These are phyloP conservation scores for Colletotrichum endophyticum DNA, from an alignment of 2,329 filamentous ascomycete genomes.

Conservation along the genomic window DNA sequence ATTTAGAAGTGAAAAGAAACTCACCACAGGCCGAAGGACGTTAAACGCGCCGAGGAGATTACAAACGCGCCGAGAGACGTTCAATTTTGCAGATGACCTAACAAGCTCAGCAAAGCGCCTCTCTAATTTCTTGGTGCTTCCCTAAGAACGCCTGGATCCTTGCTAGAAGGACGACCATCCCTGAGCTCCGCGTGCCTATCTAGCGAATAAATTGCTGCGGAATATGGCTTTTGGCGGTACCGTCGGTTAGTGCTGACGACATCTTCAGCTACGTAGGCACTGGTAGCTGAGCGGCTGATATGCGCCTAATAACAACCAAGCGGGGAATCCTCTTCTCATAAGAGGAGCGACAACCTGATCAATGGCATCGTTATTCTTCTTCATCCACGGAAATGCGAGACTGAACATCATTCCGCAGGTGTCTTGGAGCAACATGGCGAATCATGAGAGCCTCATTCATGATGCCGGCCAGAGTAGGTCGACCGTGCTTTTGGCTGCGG, in stretches of 20 bases:
- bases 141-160: background rate
- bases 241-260: background rate
- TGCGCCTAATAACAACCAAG: background rate
- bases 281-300: background rate
- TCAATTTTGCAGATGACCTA: background rate
- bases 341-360: background rate
- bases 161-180: background rate
- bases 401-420: background rate
- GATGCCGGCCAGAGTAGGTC: background rate
- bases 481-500: background rate
- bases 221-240: background rate
- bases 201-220: background rate
- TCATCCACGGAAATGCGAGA: background rate
- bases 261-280: background rate
- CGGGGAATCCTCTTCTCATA: background rate
- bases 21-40: background rate
- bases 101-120: background rate
- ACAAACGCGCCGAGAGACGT: background rate
- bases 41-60: background rate
- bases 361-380: background rate
- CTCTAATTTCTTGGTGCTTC: background rate
- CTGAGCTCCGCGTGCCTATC: background rate
- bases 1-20: background rate
- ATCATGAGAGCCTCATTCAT: background rate
- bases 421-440: background rate